Base-by-base conservation (phyloP, 257 asterid genomes). In the Penstemon newberryi region DNA sequence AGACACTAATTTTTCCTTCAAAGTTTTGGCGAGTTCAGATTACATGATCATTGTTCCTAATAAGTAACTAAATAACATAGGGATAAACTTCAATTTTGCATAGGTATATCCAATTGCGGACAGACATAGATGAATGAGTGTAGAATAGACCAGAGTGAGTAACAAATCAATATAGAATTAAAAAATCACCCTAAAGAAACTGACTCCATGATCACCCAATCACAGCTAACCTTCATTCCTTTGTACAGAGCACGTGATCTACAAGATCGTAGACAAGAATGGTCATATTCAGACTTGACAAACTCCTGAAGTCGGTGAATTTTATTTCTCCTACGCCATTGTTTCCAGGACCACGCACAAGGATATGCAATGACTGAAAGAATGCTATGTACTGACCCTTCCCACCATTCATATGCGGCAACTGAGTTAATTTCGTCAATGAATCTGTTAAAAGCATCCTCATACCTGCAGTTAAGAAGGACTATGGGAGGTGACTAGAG, bases 321-420 rank as follows among this genome's bases (percentile, higher is more conserved):
- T 75, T 91, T 91, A 72, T 85, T 91, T 50, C 98, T 91, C 82
- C 96, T 81, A 39, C 98, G 96, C 98, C 96, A 91, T 72, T 89
- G 98, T 78, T 89, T 91, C 96, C 98, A 91, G 70, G 96, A 91
- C 96, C 98, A 91, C 72, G 98, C 93, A 81, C 95, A 91, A 79
- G 98, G 96, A 77, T 91, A 89, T 67, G 98, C 96, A 74, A 89
- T 83, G 65, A 91, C 83, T 8, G 94, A 85, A 70, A 91, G 89
- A 81, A 91, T 91, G 84, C 98, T 91, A 78, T 91, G 98, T 40
- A 91, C 95, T 19, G 98, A 91, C 63, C 98, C 98, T 83, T 91
- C 98, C 98, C 98, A 91, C 98, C 98, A 91, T 77, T 89, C 96
- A 64, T 85, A 91, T 51, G 95, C 89, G 68, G 96, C 96, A 81